phyloP scores from a whole-genome alignment of 305 asterid species.

The Solanum chacoense region DNA sequence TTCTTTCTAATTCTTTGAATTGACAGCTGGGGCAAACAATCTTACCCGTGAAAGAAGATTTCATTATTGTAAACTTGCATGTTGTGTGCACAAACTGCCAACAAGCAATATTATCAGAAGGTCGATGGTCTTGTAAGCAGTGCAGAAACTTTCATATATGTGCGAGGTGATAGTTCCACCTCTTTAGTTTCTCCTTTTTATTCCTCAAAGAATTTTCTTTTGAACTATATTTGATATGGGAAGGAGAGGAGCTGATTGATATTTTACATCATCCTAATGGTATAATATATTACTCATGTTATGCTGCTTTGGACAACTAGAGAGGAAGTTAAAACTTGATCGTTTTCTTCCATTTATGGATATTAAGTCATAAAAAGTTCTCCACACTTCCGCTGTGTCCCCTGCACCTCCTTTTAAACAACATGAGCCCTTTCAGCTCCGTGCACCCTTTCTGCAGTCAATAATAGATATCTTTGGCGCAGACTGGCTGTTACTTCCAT shows the following conservation, averaged over 20 bases:
- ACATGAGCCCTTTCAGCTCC: neutral
- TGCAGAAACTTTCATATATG: slow-evolving; percentile 51
- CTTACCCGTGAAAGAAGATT: slow-evolving; percentile 44
- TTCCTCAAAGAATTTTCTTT: neutral
- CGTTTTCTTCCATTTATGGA: neutral
- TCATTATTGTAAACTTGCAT: slow-evolving; percentile 48
- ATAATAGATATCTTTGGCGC: neutral
- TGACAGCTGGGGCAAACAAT: slow-evolving; percentile 47
- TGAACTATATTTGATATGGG: neutral
- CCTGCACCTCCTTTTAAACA: neutral
- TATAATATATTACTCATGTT: neutral
- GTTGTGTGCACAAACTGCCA: slow-evolving; percentile 46
- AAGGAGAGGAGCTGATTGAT: neutral
- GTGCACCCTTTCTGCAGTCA: neutral
- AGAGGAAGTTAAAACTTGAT: neutral
- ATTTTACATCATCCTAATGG: neutral
- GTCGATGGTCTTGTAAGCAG: slow-evolving; percentile 45
- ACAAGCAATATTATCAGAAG: slow-evolving; percentile 41
- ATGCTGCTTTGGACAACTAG: neutral
- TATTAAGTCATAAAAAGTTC: neutral
- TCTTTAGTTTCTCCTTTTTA: neutral
- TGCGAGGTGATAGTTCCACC: slow-evolving; percentile 26
- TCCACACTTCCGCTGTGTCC: neutral
- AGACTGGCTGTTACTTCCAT: neutral
- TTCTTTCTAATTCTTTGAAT: slow-evolving; percentile 8